Evolutionary conservation across 768 basidiomycete genomes (phyloP).

Genomic region (Termitomyces sp.): DNA sequence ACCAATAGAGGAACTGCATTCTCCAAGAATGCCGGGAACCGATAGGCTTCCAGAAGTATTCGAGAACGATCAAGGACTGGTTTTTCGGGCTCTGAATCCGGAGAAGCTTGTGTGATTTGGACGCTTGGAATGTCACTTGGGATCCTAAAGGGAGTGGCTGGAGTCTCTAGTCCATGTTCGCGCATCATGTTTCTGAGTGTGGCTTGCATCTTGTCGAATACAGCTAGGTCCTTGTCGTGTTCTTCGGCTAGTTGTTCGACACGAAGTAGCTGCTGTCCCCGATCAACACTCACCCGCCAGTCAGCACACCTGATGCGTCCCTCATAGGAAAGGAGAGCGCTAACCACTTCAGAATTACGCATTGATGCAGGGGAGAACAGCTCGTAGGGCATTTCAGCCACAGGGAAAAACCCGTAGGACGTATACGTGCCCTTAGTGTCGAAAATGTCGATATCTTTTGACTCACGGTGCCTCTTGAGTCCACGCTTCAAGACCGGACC

Average conservation of each 20-base stretch:
- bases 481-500: not conserved
- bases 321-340: not conserved
- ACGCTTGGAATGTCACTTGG: constrained; percentile 1
- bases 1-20: not conserved
- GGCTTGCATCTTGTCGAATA: not conserved
- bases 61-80: not conserved
- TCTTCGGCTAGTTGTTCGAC: not conserved
- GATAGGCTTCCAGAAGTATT: not conserved
- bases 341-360: constrained; percentile 2
- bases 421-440: not conserved
- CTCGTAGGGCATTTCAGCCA: constrained; percentile 2
- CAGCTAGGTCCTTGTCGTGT: not conserved
- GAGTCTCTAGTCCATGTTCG: not conserved
- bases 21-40: constrained; percentile 6
- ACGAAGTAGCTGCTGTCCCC: not conserved
- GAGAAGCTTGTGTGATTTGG: not conserved
- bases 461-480: not conserved
- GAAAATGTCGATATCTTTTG: not conserved
- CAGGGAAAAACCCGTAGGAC: not conserved
- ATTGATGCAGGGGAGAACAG: constrained; percentile 6
- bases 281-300: not conserved
- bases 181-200: not conserved
- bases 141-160: not conserved
- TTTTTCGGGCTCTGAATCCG: not conserved
- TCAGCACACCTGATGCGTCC: constrained; percentile 1